Evolutionary conservation across 1,139 yeast species (phyloP).

Genomic region (Yueomyces sp.): DNA sequence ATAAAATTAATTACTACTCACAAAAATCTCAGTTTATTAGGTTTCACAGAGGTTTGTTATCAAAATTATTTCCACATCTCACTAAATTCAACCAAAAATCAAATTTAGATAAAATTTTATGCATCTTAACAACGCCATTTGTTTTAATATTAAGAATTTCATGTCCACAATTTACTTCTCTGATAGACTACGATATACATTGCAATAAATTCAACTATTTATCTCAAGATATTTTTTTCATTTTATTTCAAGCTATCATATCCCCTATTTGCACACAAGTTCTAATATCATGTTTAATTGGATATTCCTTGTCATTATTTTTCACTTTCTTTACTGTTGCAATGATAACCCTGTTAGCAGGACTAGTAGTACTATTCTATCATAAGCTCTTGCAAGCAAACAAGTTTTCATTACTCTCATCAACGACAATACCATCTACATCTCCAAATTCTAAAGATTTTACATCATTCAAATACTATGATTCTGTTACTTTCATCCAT

Average conservation of each 20-base stretch:
- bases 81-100: conserved; percentile 14
- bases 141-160: conserved; percentile 17
- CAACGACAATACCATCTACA: neutral
- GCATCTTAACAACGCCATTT: conserved; percentile 18
- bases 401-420: conserved; percentile 12
- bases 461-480: conserved; percentile 5
- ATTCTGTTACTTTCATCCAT: conserved; percentile 4
- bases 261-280: conserved; percentile 13
- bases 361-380: conserved; percentile 5
- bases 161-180: conserved; percentile 16
- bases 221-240: conserved; percentile 7
- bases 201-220: conserved; percentile 7
- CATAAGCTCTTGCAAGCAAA: conserved; percentile 7
- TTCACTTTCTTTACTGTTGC: conserved; percentile 8
- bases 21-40: conserved; percentile 1
- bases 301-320: conserved; percentile 4
- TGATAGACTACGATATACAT: conserved; percentile 10
- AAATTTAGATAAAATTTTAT: conserved; percentile 12
- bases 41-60: conserved; percentile 6
- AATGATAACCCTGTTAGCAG: conserved; percentile 5
- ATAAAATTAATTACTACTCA: too few species aligned
- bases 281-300: conserved; percentile 9
- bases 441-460: conserved; percentile 1
- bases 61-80: conserved; percentile 18
- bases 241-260: conserved; percentile 13